Evolutionary conservation across 2,329 filamentous ascomycete genomes (phyloP), one percentile per base, ranked within the genome.

Genomic region (Penicillium sp.): DNA sequence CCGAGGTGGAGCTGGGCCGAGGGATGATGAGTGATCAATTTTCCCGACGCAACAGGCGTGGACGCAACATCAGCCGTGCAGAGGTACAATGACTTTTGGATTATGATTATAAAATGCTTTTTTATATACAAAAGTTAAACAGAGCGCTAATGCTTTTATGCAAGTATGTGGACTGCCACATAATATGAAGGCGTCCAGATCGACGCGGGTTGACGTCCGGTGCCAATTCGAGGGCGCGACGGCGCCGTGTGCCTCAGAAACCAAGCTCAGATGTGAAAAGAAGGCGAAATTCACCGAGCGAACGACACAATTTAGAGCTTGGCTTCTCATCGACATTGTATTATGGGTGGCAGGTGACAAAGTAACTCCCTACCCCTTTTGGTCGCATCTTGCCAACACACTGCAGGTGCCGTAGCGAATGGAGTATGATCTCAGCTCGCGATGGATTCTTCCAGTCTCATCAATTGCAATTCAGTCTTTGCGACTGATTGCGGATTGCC

Each of bases 11-110:
- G 54, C 52, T 50, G 59, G 46, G 42, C 61, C 61, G 61, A 62
- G 61, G 62, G 54, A 43, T 65, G 61, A 64, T 65, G 57, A 62
- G 56, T 65, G 56, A 65, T 65, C 62, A 61, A 48, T 46, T 48
- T 38, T 13, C n/a, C 16, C 24, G 11, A 40, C 7, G 24, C 24
- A 27, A 4, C 24, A 4, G 24, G 5, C 24, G 24, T 27, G 5
- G 8, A 27, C 24, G 8, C 8, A 27, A 27, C 24, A 27, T 27
- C 24, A 8, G 24, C 24, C 24, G 24, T 18, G 18, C 24, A 27
- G 24, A 8, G 5, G 24, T 6, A 27, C 8, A 8, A 27, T 27
- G 24, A 27, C 24, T 22, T 22, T n/a, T 36, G 13, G 13, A 13
- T 18, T 16, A 16, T 10, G 21, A 5, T 13, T n/a, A 4, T 22